These are phyloP conservation scores for Calonectria multiphialidica DNA, from an alignment of 2,329 filamentous ascomycete genomes.

Conservation along the genomic window DNA sequence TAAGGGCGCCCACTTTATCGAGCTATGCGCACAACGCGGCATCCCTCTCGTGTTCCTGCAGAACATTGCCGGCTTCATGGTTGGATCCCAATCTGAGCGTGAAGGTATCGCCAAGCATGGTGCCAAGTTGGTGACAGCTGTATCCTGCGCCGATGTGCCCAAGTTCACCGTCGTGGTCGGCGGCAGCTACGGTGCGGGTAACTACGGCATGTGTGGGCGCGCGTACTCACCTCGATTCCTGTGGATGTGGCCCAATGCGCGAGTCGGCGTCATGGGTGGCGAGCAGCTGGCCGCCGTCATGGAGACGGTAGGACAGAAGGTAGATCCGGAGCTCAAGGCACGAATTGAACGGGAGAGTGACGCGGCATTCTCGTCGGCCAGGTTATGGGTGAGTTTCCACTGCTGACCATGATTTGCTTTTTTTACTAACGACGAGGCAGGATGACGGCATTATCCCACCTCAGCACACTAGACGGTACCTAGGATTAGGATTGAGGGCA, in stretches of 20 bases:
- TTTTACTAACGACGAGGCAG: slow-evolving; percentile 49
- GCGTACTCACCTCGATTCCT: slow-evolving; percentile 93
- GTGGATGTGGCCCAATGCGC: slow-evolving; percentile 99
- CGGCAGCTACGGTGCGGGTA: slow-evolving; percentile 91
- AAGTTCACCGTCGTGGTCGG: slow-evolving; percentile 99
- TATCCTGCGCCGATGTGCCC: slow-evolving; percentile 92
- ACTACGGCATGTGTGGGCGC: slow-evolving; percentile 98
- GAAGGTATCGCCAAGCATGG: slow-evolving; percentile 98
- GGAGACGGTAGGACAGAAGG: slow-evolving; percentile 89
- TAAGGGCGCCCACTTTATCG: slow-evolving; percentile 97
- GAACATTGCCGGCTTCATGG: slow-evolving; percentile 99
- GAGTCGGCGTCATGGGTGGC: slow-evolving; percentile 94
- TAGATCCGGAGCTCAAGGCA: slow-evolving; percentile 83
- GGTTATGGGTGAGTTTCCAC: slow-evolving; percentile 78
- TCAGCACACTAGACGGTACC: slow-evolving; percentile 78
- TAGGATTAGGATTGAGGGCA: slow-evolving; percentile 79
- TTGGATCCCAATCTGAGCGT: slow-evolving; percentile 89
- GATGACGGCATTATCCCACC: slow-evolving; percentile 86
- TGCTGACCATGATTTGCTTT: neutral
- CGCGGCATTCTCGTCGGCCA: slow-evolving; percentile 86
- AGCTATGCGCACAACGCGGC: slow-evolving; percentile 90
- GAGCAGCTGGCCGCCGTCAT: slow-evolving; percentile 94
- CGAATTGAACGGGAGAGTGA: slow-evolving; percentile 93
- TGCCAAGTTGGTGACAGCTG: slow-evolving; percentile 95
- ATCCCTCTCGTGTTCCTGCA: slow-evolving; percentile 94